Evolutionary conservation across 805 yeast species (phyloP).

Genomic region (Scheffersomyces spartinae): DNA sequence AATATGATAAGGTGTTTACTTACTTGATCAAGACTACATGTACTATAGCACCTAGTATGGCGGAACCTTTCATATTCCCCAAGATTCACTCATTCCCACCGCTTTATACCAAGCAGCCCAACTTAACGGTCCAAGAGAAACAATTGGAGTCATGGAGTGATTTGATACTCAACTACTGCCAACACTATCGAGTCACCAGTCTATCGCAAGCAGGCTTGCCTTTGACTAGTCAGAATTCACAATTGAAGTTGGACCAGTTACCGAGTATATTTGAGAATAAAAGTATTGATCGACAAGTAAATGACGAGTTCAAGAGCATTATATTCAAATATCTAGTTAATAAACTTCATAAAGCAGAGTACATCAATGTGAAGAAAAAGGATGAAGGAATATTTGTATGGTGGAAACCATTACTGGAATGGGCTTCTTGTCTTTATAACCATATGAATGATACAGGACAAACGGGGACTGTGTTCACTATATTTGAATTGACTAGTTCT

Average conservation of each 20-base stretch:
- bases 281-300: slow-evolving; percentile 39
- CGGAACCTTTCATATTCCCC: too few relatives aligned
- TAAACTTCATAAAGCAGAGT: slow-evolving; percentile 42
- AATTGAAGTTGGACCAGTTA: slow-evolving; percentile 7
- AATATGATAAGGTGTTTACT: too few relatives aligned
- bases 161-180: slow-evolving; percentile 52
- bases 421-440: slow-evolving; percentile 38
- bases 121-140: slow-evolving; percentile 61
- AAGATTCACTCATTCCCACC: slow-evolving; percentile 66
- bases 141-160: slow-evolving; percentile 74
- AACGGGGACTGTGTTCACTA: slow-evolving; percentile 60
- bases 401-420: slow-evolving; percentile 58
- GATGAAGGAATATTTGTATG: slow-evolving; percentile 41
- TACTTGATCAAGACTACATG: too few relatives aligned
- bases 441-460: slow-evolving; percentile 64
- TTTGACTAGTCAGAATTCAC: slow-evolving; percentile 14
- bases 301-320: slow-evolving; percentile 40
- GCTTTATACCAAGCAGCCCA: slow-evolving; percentile 81
- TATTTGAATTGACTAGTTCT: slow-evolving; percentile 67
- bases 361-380: slow-evolving; percentile 34
- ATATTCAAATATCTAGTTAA: slow-evolving; percentile 48
- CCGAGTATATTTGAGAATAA: slow-evolving; percentile 40
- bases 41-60: too few relatives aligned
- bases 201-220: slow-evolving; percentile 18
- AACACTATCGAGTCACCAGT: slow-evolving; percentile 31